Percentiles rank a stretch among this genome's conserved stretches.
These are phyloP conservation scores for Begonia fuchsioides DNA, from an alignment of 306 rosid genomes.

Conservation along the genomic window DNA sequence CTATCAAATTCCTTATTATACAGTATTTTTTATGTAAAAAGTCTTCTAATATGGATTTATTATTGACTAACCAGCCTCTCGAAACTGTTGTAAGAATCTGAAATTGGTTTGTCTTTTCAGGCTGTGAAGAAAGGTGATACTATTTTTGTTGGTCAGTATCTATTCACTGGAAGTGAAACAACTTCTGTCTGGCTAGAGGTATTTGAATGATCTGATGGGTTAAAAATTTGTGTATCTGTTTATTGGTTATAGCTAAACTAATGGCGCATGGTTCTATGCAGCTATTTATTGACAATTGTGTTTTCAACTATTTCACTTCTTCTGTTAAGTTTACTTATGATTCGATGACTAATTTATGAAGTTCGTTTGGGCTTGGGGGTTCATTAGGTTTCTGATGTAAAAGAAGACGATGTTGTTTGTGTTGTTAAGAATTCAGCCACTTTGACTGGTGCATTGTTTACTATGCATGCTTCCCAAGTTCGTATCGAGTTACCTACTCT, in stretches of 20 bases:
- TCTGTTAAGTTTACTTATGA: too few relatives aligned
- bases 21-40: too few relatives aligned
- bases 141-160: slow-evolving; percentile 83
- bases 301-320: too few relatives aligned
- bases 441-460: slow-evolving; percentile 78
- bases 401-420: slow-evolving; percentile 78
- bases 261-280: too few relatives aligned
- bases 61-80: too few relatives aligned
- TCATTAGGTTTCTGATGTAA: slow-evolving; percentile 70
- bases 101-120: slow-evolving; percentile 30
- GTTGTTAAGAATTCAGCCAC: slow-evolving; percentile 76
- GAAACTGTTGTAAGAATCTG: not conserved
- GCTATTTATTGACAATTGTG: too few relatives aligned
- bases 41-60: too few relatives aligned
- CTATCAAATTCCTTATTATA: too few relatives aligned
- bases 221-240: too few relatives aligned
- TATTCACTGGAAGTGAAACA: slow-evolving; percentile 98
- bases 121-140: slow-evolving; percentile 84
- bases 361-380: slow-evolving; percentile 3
- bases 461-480: slow-evolving; percentile 85
- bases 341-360: too few relatives aligned
- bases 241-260: too few relatives aligned
- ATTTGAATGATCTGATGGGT: slow-evolving; percentile 4
- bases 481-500: slow-evolving; percentile 88
- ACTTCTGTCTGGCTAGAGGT: slow-evolving; percentile 99